phyloP scores from a whole-genome alignment of 352 stramenopile genomes.

The Phytopythium boreale region DNA sequence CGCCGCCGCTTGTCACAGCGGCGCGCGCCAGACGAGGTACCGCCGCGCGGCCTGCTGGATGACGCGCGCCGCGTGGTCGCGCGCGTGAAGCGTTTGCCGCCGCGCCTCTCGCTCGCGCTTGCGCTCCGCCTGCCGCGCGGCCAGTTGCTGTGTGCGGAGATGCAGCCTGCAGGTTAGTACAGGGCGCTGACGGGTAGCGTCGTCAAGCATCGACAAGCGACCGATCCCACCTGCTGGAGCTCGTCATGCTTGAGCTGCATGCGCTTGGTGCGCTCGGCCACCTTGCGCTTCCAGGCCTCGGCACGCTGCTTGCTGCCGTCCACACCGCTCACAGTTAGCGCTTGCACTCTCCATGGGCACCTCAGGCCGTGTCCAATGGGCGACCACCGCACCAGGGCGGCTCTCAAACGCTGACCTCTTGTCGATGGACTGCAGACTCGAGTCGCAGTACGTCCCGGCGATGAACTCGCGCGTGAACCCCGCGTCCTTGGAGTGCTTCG shows the following conservation, averaged over 20 bases:
- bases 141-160: slow-evolving; percentile 11
- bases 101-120: slow-evolving; percentile 29
- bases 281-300: slow-evolving; percentile 52
- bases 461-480: slow-evolving; percentile 64
- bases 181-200: too few relatives aligned
- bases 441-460: slow-evolving; percentile 45
- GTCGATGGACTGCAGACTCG: slow-evolving; percentile 52
- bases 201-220: too few relatives aligned
- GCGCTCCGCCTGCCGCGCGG: slow-evolving; percentile 29
- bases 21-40: slow-evolving; percentile 23
- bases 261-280: slow-evolving; percentile 42
- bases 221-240: slow-evolving; percentile 45
- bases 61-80: slow-evolving; percentile 14
- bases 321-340: too few relatives aligned
- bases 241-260: slow-evolving; percentile 67
- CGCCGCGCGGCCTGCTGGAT: slow-evolving; percentile 37
- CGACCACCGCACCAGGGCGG: too few relatives aligned
- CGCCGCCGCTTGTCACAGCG: slow-evolving; percentile 14
- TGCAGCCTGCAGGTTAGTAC: background rate
- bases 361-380: too few relatives aligned
- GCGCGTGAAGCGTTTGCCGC: slow-evolving; percentile 26
- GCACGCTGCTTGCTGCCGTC: slow-evolving; percentile 27
- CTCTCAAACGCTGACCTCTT: slow-evolving; percentile 42
- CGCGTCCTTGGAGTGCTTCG: slow-evolving; percentile 38
- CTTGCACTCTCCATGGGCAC: too few relatives aligned